These are phyloP conservation scores for Leccinum fallax DNA, from an alignment of 1,284 basidiomycete genomes.

Conservation along the genomic window DNA sequence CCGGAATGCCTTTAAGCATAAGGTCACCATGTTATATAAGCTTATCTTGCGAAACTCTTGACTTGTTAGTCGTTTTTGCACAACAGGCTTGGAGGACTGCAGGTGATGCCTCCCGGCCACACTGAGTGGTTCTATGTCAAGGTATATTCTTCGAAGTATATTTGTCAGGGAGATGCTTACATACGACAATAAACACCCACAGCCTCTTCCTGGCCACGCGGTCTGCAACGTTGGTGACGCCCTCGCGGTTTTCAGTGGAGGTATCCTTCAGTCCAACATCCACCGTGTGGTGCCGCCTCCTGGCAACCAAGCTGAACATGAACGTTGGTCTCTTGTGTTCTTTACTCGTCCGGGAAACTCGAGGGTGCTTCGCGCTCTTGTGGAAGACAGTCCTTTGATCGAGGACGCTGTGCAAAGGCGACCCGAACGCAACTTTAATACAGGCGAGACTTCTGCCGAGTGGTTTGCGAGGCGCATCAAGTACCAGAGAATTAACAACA, in stretches of 20 bases:
- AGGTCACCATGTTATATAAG: not conserved
- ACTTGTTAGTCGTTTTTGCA: slow-evolving; percentile 57
- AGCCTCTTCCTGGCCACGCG: slow-evolving; percentile 59
- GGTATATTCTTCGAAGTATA: slow-evolving; percentile 34
- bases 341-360: slow-evolving; percentile 63
- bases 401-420: slow-evolving; percentile 40
- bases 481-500: slow-evolving; percentile 48
- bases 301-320: slow-evolving; percentile 44
- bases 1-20: not conserved
- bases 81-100: slow-evolving; percentile 72
- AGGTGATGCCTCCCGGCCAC: slow-evolving; percentile 64
- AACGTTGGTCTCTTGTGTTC: slow-evolving; percentile 63
- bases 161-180: not conserved
- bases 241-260: slow-evolving; percentile 57
- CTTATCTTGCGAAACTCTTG: not conserved
- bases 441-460: slow-evolving; percentile 46
- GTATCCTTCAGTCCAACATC: slow-evolving; percentile 58
- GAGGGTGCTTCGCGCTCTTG: slow-evolving; percentile 47
- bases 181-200: not conserved
- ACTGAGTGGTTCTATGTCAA: slow-evolving; percentile 71
- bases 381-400: slow-evolving; percentile 53
- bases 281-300: slow-evolving; percentile 56
- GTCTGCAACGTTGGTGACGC: slow-evolving; percentile 66
- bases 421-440: slow-evolving; percentile 39
- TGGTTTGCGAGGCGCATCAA: slow-evolving; percentile 53